Evolutionary conservation across 1,284 basidiomycete genomes (phyloP).

Genomic region (Cutaneotrichosporon arboriforme): DNA sequence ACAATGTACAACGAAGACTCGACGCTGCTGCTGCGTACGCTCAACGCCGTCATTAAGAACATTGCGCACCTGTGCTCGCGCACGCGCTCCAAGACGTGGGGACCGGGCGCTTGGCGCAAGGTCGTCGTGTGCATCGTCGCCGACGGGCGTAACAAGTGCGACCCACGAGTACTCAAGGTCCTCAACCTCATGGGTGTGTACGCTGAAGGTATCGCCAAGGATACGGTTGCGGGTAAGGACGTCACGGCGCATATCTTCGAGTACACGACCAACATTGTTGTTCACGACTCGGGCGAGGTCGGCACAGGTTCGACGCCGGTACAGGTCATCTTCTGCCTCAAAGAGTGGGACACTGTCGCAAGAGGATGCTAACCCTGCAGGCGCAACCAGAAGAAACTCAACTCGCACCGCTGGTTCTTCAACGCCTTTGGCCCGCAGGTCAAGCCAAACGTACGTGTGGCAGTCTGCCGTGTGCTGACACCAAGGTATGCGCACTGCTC

Average conservation of each 20-base stretch:
- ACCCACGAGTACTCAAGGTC: slow-evolving; percentile 55
- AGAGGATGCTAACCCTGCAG: not conserved
- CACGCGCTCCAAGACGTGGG: slow-evolving; percentile 83
- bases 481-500: slow-evolving; percentile 71
- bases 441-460: slow-evolving; percentile 52
- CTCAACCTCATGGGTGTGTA: slow-evolving; percentile 79
- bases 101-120: slow-evolving; percentile 89
- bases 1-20: slow-evolving; percentile 96
- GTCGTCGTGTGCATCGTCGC: slow-evolving; percentile 87
- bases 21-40: slow-evolving; percentile 72
- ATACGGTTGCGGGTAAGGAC: slow-evolving; percentile 83
- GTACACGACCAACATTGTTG: slow-evolving; percentile 67
- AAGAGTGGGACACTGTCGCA: slow-evolving; percentile 61
- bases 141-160: slow-evolving; percentile 84
- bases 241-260: slow-evolving; percentile 93
- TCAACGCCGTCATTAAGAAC: slow-evolving; percentile 92
- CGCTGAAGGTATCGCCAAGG: slow-evolving; percentile 92
- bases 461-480: slow-evolving; percentile 47
- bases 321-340: slow-evolving; percentile 88
- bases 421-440: slow-evolving; percentile 58
- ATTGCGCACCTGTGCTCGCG: slow-evolving; percentile 76
- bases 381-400: slow-evolving; percentile 84
- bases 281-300: slow-evolving; percentile 72
- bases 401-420: slow-evolving; percentile 95
- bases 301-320: slow-evolving; percentile 75